These are phyloP conservation scores for Pseudozyma pruni DNA, from an alignment of 1,284 basidiomycete species.

Conservation along the genomic window DNA sequence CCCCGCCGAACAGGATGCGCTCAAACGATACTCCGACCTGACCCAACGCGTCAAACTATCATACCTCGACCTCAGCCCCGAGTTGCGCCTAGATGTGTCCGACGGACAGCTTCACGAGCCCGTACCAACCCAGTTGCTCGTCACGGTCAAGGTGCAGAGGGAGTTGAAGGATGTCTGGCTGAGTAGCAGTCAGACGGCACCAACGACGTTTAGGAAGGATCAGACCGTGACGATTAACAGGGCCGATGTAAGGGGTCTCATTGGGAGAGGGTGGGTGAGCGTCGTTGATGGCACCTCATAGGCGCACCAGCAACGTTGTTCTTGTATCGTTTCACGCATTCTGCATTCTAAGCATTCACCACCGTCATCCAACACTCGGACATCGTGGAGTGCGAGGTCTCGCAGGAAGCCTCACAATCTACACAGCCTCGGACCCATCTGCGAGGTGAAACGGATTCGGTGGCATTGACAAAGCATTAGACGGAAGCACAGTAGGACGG, in stretches of 20 bases:
- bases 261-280: conserved; percentile 30
- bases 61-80: conserved; percentile 18
- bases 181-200: conserved; percentile 8
- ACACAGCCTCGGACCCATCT: background rate
- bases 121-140: conserved; percentile 13
- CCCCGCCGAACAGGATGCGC: conserved; percentile 15
- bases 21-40: conserved; percentile 21
- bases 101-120: conserved; percentile 25
- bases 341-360: background rate
- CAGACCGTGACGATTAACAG: conserved; percentile 33
- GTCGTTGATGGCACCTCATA: conserved; percentile 18
- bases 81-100: conserved; percentile 13
- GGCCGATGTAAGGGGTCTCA: conserved; percentile 19
- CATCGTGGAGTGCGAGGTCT: background rate
- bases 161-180: conserved; percentile 33
- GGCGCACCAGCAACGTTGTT: background rate
- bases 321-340: background rate
- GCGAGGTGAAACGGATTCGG: too few species aligned
- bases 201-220: conserved; percentile 25
- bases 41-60: conserved; percentile 19
- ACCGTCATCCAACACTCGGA: background rate
- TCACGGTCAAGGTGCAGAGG: conserved; percentile 29
- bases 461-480: background rate
- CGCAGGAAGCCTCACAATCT: too few species aligned
- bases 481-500: background rate